Evolutionary conservation across 1,284 basidiomycete genomes (phyloP).

Genomic region (Ceratobasidium sp.): DNA sequence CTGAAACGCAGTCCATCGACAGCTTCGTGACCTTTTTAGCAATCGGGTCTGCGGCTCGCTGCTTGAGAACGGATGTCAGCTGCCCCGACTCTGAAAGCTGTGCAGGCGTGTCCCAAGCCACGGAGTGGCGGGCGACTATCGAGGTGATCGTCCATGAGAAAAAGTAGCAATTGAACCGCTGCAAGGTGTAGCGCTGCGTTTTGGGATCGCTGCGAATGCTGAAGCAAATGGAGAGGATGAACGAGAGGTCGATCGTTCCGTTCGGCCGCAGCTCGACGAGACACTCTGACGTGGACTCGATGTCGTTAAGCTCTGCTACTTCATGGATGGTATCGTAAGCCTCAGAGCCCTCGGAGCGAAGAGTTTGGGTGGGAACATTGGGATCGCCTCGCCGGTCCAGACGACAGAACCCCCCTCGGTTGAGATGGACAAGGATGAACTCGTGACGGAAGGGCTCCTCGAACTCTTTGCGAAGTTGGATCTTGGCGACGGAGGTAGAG

Average conservation of each 20-base stretch:
- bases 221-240: conserved; percentile 42
- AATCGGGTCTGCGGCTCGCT: conserved; percentile 28
- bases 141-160: conserved; percentile 46
- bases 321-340: conserved; percentile 44
- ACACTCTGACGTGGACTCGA: conserved; percentile 35
- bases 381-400: conserved; percentile 40
- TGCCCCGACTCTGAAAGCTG: conserved; percentile 22
- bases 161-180: conserved; percentile 45
- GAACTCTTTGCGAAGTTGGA: conserved; percentile 44
- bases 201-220: conserved; percentile 42
- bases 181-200: conserved; percentile 42
- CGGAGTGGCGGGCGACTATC: conserved; percentile 38
- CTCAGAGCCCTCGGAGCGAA: conserved; percentile 33
- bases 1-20: conserved; percentile 37
- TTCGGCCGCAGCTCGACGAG: conserved; percentile 37
- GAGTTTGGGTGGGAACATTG: conserved; percentile 44
- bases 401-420: conserved; percentile 27
- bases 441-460: conserved; percentile 44
- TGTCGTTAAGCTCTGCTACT: conserved; percentile 12
- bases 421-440: conserved; percentile 40
- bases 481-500: conserved; percentile 20
- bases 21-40: conserved; percentile 21
- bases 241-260: conserved; percentile 36
- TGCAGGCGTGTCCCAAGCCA: conserved; percentile 33
- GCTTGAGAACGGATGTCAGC: conserved; percentile 34